Conservation (phyloP, 2,329 filamentous ascomycete genomes). For the Alternaria sp. region DNA sequence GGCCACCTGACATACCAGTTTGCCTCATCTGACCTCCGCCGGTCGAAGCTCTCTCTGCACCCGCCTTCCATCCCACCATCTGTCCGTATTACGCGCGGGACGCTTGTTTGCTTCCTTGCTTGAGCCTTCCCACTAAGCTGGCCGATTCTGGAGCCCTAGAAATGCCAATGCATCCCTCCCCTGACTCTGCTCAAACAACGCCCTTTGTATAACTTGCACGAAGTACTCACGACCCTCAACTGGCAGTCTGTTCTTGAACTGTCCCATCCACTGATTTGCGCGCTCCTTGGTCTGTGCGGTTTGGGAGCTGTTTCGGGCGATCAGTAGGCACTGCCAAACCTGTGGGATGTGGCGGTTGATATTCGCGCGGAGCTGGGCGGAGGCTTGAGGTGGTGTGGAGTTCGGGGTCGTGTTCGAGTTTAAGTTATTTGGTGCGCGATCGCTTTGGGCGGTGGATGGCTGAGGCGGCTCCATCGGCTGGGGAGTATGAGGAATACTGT, state of each 20-base stretch:
- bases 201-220: constrained; percentile 1
- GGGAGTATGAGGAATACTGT: not conserved
- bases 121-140: not conserved
- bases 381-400: not conserved
- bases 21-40: not conserved
- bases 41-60: not conserved
- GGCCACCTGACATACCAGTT: not conserved
- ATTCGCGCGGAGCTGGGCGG: constrained; percentile 1
- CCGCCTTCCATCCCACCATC: no score
- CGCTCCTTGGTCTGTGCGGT: not conserved
- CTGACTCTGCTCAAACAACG: not conserved
- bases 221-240: constrained; percentile 7
- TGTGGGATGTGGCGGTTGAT: constrained; percentile 9
- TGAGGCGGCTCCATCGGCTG: not conserved
- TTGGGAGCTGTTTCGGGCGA: not conserved
- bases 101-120: not conserved
- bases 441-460: not conserved
- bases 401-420: not conserved
- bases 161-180: constrained; percentile 10
- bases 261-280: constrained; percentile 4
- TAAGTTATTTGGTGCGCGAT: not conserved
- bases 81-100: no score
- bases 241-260: constrained; percentile 8
- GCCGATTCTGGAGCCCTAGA: not conserved
- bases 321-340: constrained; percentile 7